A percentile compares a stretch with the other conserved stretches of the same genome.
Conservation (phyloP, 2,329 filamentous ascomycete genomes). For the Epichloe baconii region DNA sequence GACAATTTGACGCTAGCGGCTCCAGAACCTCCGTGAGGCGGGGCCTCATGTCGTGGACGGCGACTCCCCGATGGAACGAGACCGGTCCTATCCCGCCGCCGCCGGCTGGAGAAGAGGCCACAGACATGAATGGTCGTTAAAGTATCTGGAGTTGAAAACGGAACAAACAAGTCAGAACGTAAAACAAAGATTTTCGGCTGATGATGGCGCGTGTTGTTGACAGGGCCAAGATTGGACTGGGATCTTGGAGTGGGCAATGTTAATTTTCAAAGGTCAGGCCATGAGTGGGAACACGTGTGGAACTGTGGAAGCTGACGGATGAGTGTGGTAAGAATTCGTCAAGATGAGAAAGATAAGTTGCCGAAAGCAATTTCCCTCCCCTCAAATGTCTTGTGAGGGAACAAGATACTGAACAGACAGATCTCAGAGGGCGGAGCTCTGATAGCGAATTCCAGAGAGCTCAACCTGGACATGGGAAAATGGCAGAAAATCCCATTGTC, state of each 20-base stretch:
- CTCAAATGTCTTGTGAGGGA: not conserved
- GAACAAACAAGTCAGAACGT: not conserved
- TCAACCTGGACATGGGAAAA: not conserved
- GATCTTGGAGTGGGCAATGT: not conserved
- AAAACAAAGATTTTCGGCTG: not conserved
- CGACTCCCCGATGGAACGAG: not conserved
- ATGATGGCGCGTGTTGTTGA: not conserved
- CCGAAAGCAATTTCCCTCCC: too few species aligned
- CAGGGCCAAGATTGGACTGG: not conserved
- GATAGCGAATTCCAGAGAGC: not conserved
- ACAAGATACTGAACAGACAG: not conserved
- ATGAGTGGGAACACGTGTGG: not conserved
- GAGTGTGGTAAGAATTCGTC: not conserved
- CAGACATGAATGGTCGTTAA: conserved; percentile 4
- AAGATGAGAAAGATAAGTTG: not conserved
- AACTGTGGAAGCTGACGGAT: not conserved
- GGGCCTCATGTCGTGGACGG: conserved; percentile 1
- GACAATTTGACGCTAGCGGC: conserved; percentile 3
- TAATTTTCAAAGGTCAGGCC: not conserved
- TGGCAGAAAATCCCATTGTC: not conserved
- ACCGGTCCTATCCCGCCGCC: not conserved
- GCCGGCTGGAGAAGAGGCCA: conserved; percentile 2
- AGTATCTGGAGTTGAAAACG: not conserved
- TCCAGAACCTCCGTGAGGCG: not conserved
- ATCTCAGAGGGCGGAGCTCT: not conserved